Conservation (phyloP, 257 asterid species). For the Plectranthus barbatus region DNA sequence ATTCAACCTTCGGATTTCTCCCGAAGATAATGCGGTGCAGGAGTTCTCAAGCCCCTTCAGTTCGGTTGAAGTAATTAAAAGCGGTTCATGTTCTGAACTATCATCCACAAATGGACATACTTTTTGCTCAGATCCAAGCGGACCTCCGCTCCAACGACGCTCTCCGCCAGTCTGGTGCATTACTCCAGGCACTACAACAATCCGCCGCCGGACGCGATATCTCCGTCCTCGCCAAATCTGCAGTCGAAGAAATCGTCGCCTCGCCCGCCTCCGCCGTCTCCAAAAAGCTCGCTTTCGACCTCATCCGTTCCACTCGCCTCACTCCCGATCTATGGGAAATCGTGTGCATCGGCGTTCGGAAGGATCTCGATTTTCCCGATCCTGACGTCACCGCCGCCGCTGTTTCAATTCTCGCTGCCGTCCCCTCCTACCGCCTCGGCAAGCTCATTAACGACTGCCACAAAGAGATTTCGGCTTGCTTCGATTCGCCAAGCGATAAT, state of each 20-base stretch:
- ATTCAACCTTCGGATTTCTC: not conserved
- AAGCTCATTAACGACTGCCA: constrained; percentile 72
- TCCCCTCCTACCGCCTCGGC: constrained; percentile 78
- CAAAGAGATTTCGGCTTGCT: constrained; percentile 73
- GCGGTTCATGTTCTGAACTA: constrained; percentile 6
- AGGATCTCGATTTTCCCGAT: constrained; percentile 89
- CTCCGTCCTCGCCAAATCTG: constrained; percentile 82
- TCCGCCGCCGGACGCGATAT: constrained; percentile 93
- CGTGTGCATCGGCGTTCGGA: constrained; percentile 68
- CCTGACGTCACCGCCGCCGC: constrained; percentile 96
- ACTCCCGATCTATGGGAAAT: constrained; percentile 86
- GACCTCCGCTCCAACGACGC: constrained; percentile 96
- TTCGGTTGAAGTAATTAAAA: constrained; percentile 4
- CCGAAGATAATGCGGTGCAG: constrained; percentile 1
- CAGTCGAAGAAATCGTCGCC: constrained; percentile 94
- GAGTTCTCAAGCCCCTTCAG: not conserved
- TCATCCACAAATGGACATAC: constrained; percentile 55
- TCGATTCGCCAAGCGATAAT: constrained; percentile 74
- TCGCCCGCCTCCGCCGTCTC: constrained; percentile 94
- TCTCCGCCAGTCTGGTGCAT: constrained; percentile 84
- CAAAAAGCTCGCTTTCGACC: constrained; percentile 84
- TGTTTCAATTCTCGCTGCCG: constrained; percentile 80
- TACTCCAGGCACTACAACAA: constrained; percentile 92
- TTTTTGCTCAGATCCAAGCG: constrained; percentile 96
- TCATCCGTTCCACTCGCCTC: constrained; percentile 84